Evolutionary conservation across 2,329 filamentous ascomycete genomes (phyloP), one percentile per base, ranked within the genome.

Genomic region (Chaetomiaceae sp.): DNA sequence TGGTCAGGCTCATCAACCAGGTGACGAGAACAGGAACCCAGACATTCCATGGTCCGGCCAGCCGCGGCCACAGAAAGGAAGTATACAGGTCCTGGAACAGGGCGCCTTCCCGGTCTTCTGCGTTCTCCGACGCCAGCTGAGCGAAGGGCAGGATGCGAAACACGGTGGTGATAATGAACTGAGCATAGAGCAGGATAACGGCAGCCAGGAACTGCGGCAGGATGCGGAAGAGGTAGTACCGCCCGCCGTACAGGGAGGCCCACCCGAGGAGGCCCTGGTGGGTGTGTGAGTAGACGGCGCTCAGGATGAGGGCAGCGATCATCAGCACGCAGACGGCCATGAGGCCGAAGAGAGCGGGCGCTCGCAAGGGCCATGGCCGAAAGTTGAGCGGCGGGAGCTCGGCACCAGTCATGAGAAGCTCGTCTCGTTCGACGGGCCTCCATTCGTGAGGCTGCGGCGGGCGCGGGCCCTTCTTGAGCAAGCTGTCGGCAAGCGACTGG

Each of bases 201-300:
- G 82, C 82, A 0, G 84, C 88, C 13, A 95, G 64, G 0, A 95
- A 71, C 50, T 90, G 89, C 2, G 92, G 91, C 1, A 96, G 71
- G 57, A 95, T 88, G 55, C 89, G 81, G 66, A 95, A 93, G 41
- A 95, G 68, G 65, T 96, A 96, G 68, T 95, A 96, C 57, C 83
- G 77, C 8, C 76, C 77, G 44, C 85, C 85, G 54, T 87, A 86
- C 51, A 89, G 85, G 25, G 70, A 74, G 40, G 76, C 77, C 65
- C 91, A 96, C 3, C 76, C 68, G 63, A 79, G 82, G 12, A 96
- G 70, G 0, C 89, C 89, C 9, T 75, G 67, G 56, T 84, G 75
- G 5, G 69, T 66, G 33, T 74, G 68, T 10, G 86, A 88, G 70
- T 81, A 89, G 31, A 86, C 70, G 51, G 86, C 87, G 57, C 81